A percentile compares a stretch with the other conserved stretches of the same genome.
These are phyloP conservation scores for Arthrobotrys pseudoclavata DNA, from an alignment of 2,329 filamentous ascomycete genomes.

Conservation along the genomic window DNA sequence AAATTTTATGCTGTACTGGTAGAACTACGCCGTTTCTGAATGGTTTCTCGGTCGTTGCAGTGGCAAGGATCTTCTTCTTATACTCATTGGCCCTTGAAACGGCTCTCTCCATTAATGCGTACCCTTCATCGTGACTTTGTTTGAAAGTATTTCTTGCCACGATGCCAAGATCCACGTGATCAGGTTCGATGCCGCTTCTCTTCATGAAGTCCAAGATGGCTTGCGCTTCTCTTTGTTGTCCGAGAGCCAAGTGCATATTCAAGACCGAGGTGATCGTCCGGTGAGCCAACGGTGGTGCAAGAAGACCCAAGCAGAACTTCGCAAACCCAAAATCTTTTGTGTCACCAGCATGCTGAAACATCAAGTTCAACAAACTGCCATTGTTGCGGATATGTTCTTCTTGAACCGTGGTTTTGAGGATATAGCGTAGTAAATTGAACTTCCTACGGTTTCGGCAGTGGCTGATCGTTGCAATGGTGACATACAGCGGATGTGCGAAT, in stretches of 20 bases:
- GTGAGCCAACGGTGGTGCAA: slow-evolving; percentile 34
- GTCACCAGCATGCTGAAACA: slow-evolving; percentile 51
- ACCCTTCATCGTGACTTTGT: slow-evolving; percentile 33
- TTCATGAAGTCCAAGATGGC: slow-evolving; percentile 59
- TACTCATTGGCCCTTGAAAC: slow-evolving; percentile 15
- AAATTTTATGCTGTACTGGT: neutral
- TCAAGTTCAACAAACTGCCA: slow-evolving; percentile 33
- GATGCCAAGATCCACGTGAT: slow-evolving; percentile 49
- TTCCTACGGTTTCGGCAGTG: slow-evolving; percentile 36
- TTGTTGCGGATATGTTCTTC: slow-evolving; percentile 33
- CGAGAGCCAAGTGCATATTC: slow-evolving; percentile 45
- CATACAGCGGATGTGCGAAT: slow-evolving; percentile 26
- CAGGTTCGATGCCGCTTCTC: slow-evolving; percentile 40
- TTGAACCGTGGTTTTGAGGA: slow-evolving; percentile 28
- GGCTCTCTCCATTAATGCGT: slow-evolving; percentile 36
- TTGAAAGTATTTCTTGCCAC: slow-evolving; percentile 45
- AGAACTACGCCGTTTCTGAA: slow-evolving; percentile 39
- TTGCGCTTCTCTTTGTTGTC: slow-evolving; percentile 47
- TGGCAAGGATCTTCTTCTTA: slow-evolving; percentile 3
- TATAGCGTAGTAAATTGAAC: slow-evolving; percentile 33
- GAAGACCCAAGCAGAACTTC: slow-evolving; percentile 22
- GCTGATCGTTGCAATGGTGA: slow-evolving; percentile 33
- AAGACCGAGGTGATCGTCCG: slow-evolving; percentile 48
- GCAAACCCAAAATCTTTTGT: slow-evolving; percentile 40
- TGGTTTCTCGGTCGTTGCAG: slow-evolving; percentile 2